A percentile compares a stretch with the other conserved stretches of the same genome.
These are phyloP conservation scores for Suillus clintonianus DNA, from an alignment of 768 basidiomycete genomes.

Conservation along the genomic window DNA sequence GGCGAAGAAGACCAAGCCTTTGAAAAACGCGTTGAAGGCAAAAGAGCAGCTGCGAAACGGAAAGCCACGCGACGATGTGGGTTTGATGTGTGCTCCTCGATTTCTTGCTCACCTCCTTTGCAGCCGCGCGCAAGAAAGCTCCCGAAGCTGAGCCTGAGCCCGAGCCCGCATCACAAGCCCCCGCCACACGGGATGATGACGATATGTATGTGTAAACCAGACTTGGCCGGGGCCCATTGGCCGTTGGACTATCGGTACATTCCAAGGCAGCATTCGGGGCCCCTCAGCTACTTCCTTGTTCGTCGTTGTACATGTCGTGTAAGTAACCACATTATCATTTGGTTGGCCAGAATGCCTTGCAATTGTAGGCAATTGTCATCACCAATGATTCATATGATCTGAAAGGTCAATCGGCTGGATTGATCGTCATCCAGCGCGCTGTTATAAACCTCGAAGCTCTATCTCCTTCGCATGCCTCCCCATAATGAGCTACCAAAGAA, in stretches of 20 bases:
- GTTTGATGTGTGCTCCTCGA: slow-evolving; percentile 6
- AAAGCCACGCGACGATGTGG: slow-evolving; percentile 59
- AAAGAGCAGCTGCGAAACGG: slow-evolving; percentile 77
- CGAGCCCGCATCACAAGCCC: slow-evolving; percentile 12
- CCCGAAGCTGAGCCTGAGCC: slow-evolving; percentile 20
- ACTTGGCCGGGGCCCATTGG: no score
- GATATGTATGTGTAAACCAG: slow-evolving; percentile 25
- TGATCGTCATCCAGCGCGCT: no score
- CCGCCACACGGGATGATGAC: slow-evolving; percentile 16
- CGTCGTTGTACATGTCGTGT: no score
- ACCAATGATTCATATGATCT: no score
- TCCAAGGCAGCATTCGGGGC: neutral
- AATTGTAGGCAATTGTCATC: no score
- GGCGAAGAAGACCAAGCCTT: slow-evolving; percentile 92
- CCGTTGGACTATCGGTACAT: no score
- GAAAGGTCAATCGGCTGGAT: no score
- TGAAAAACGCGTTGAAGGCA: slow-evolving; percentile 82
- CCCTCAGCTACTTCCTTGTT: neutral
- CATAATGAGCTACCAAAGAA: no score
- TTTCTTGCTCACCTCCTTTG: neutral
- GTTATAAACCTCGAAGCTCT: no score
- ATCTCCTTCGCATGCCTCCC: no score
- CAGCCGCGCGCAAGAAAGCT: slow-evolving; percentile 33
- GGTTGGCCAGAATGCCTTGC: no score
- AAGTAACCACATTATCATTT: no score